Base-by-base conservation (phyloP, 768 basidiomycete species). In the Postia placenta region DNA sequence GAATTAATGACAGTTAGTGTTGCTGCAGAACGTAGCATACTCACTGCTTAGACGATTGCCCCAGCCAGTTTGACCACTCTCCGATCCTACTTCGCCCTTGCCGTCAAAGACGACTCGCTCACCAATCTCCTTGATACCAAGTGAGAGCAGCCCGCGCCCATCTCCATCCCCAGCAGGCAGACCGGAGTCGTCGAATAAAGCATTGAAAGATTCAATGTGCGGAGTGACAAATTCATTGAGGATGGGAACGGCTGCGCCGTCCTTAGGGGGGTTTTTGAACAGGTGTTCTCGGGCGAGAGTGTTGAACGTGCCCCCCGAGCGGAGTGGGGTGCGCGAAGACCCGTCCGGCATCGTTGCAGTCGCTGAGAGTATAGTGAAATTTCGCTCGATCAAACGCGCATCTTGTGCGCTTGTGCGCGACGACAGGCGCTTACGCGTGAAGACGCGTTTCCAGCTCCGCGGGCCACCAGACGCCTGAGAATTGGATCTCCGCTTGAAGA, bases 171-270 rank as follows among this genome's bases (percentile, higher is more conserved):
- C 84, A 39, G 74, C 62, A 49, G 84, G 80, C 47, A 88, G 64
- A n/a, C 87, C 87, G 46, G 87, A 84, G 64, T 95, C 92, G 60
- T 97, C 94, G 65, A 97, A 94, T 23, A 99, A 77, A 14, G 92
- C 85, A 67, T 98, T 95, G 76, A 99, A 98, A 33, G 90, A 92
- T 65, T 97, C 88, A 53, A 98, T 80, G 64, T 97, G 94, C 5
- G 96, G 95, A 20, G 80, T 72, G 47, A 97, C 92, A 59, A 97
- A 90, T 67, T 95, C 90, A 57, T 96, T 91, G 52, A 98, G 74
- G 46, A 88, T 87, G 17, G 81, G 81, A 55, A 89, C 81, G 11
- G 83, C 80, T 20, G 87, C 78, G 19, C 79, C 79, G 36, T 78
- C 68, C 56, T 75, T 74, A 23, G 86, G 75, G 0, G 95, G 96